phyloP scores from a whole-genome alignment of 2,329 filamentous ascomycete species.

The Mycogone perniciosa region DNA sequence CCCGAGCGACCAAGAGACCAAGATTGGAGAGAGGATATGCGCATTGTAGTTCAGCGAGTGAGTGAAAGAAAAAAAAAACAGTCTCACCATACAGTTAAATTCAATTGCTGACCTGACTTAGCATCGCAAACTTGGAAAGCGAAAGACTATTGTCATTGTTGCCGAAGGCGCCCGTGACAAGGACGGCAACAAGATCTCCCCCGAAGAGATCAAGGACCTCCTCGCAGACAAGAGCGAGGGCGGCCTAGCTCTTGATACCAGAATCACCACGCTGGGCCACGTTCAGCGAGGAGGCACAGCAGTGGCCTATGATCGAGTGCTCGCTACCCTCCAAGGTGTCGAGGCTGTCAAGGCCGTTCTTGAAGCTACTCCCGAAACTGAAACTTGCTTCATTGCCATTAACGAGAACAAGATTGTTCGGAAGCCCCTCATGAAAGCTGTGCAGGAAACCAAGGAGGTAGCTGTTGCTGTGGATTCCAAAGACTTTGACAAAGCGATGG shows the following conservation, averaged over 20 bases:
- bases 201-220: conserved; percentile 76
- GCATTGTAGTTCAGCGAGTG: conserved; percentile 65
- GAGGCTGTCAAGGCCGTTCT: conserved; percentile 90
- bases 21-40: conserved; percentile 89
- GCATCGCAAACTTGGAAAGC: conserved; percentile 84
- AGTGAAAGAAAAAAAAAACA: conserved; percentile 17
- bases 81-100: background rate
- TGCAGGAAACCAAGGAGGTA: conserved; percentile 78
- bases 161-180: conserved; percentile 89
- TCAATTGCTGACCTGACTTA: conserved; percentile 29
- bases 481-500: conserved; percentile 84
- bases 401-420: conserved; percentile 96
- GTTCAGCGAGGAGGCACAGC: conserved; percentile 93
- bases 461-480: conserved; percentile 74
- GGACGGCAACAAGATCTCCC: conserved; percentile 75
- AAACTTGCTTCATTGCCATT: conserved; percentile 92
- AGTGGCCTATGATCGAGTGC: conserved; percentile 89
- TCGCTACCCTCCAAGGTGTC: conserved; percentile 87
- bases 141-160: conserved; percentile 96
- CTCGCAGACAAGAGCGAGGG: conserved; percentile 62
- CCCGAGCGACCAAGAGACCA: conserved; percentile 85
- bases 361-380: conserved; percentile 80
- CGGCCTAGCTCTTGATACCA: conserved; percentile 77
- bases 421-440: conserved; percentile 82
- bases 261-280: conserved; percentile 91